Conservation (phyloP, 331 rosid genomes). For the Prunus yedoensis region DNA sequence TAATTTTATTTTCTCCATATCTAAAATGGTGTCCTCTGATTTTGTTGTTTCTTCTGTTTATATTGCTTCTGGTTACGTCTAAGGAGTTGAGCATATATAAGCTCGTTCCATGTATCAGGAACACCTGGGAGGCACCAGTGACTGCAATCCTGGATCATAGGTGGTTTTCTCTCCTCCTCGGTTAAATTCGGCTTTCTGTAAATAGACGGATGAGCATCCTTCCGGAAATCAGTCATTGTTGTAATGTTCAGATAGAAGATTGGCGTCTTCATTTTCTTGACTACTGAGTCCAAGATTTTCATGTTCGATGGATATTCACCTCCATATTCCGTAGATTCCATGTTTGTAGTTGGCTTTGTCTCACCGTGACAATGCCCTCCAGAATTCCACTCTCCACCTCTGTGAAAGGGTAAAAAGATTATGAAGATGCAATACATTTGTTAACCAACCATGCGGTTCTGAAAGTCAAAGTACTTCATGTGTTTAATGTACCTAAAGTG, state of each 20-base stretch:
- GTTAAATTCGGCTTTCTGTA: constrained; percentile 59
- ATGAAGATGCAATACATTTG: background rate
- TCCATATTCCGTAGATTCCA: constrained; percentile 41
- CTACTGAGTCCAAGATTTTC: constrained; percentile 58
- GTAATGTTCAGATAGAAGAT: constrained; percentile 67
- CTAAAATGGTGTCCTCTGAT: constrained; percentile 23
- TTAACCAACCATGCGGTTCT: background rate
- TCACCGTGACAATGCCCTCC: constrained; percentile 81
- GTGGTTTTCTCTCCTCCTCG: constrained; percentile 51
- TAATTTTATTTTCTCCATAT: background rate
- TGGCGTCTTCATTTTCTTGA: constrained; percentile 64
- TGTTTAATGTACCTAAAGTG: constrained; percentile 66
- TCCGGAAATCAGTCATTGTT: constrained; percentile 74
- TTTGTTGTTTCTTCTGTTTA: constrained; percentile 37
- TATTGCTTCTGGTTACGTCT: constrained; percentile 30
- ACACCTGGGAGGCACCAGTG: constrained; percentile 98
- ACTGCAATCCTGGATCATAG: constrained; percentile 79
- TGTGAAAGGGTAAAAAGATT: constrained; percentile 20
- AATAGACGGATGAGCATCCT: constrained; percentile 85
- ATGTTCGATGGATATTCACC: constrained; percentile 56
- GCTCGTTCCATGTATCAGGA: constrained; percentile 86
- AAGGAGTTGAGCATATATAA: constrained; percentile 64
- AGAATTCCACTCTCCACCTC: constrained; percentile 91
- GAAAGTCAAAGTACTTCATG: background rate
- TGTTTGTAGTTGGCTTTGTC: constrained; percentile 55